Conservation (phyloP, 768 basidiomycete species). For the Psilocybe tampanensis region DNA sequence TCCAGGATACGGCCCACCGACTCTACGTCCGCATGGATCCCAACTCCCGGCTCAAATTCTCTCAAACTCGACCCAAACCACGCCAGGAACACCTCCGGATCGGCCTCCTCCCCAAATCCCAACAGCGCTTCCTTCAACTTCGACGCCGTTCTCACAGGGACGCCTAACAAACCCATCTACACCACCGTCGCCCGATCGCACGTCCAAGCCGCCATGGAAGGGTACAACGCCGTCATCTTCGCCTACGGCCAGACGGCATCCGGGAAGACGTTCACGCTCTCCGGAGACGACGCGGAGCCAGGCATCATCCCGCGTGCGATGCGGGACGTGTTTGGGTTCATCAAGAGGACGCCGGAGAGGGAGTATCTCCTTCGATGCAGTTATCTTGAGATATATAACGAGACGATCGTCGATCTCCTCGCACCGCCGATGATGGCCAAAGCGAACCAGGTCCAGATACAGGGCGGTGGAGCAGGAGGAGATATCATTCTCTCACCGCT, state of each 20-base stretch:
- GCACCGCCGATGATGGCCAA: constrained; percentile 61
- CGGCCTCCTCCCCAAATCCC: constrained; percentile 23
- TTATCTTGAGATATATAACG: constrained; percentile 98
- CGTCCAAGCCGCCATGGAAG: constrained; percentile 92
- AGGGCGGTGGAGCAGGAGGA: constrained; percentile 58
- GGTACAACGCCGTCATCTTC: constrained; percentile 95
- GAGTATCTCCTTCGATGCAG: constrained; percentile 96
- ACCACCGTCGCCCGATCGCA: constrained; percentile 75
- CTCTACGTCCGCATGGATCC: constrained; percentile 57
- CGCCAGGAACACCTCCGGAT: constrained; percentile 43
- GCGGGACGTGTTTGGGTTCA: constrained; percentile 88
- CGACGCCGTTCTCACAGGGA: constrained; percentile 77
- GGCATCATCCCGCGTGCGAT: constrained; percentile 95
- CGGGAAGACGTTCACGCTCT: constrained; percentile 61
- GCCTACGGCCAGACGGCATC: constrained; percentile 90
- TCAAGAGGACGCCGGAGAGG: constrained; percentile 72
- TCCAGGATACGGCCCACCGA: constrained; percentile 66
- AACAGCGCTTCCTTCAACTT: constrained; percentile 58
- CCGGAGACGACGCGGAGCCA: constrained; percentile 80
- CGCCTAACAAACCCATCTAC: constrained; percentile 81
- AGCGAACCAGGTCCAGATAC: constrained; percentile 69
- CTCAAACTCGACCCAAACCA: constrained; percentile 65
- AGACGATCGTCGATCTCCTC: constrained; percentile 84
- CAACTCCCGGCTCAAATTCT: constrained; percentile 42
- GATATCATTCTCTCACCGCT: constrained; percentile 74